A percentile compares a stretch with the other conserved stretches of the same genome.
These are phyloP conservation scores for Ustulina deusta DNA, from an alignment of 2,329 filamentous ascomycete species.

Conservation along the genomic window DNA sequence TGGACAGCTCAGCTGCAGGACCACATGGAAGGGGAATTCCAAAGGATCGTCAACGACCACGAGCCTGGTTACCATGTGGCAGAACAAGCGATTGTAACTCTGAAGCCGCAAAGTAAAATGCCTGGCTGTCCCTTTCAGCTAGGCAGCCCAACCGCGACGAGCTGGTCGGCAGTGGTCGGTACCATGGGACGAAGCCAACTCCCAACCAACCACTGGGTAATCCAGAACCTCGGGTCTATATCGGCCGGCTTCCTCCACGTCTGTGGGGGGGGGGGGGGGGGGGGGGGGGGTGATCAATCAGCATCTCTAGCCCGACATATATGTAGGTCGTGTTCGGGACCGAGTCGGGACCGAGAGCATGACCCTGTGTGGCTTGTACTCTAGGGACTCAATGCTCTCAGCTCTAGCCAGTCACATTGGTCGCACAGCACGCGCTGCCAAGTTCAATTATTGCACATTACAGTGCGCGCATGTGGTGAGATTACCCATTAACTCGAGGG, in stretches of 20 bases:
- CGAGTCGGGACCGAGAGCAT: constrained; percentile 38
- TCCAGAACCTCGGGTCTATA: constrained; percentile 23
- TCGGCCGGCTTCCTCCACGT: not conserved
- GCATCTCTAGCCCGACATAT: not conserved
- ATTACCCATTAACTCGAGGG: not conserved
- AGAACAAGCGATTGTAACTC: constrained; percentile 33
- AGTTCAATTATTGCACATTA: constrained; percentile 17
- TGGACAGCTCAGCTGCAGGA: constrained; percentile 16
- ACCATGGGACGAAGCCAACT: not conserved
- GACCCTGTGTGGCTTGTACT: constrained; percentile 20
- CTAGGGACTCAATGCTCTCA: constrained; percentile 5
- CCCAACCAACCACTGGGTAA: constrained; percentile 15
- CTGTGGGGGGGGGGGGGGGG: constrained; percentile 9
- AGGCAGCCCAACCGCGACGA: constrained; percentile 6
- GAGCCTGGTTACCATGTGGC: constrained; percentile 31
- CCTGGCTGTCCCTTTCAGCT: constrained; percentile 21
- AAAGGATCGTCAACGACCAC: constrained; percentile 12
- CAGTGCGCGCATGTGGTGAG: not conserved
- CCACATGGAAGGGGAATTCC: not conserved
- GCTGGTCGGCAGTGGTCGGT: constrained; percentile 12
- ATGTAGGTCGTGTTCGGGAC: constrained; percentile 29
- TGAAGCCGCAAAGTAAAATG: constrained; percentile 19
- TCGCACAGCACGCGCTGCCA: constrained; percentile 18
- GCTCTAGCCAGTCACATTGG: constrained; percentile 1
- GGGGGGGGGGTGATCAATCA: not conserved